These are phyloP conservation scores for Naumovozyma dairenensis DNA, from an alignment of 805 yeast species.

Conservation along the genomic window DNA sequence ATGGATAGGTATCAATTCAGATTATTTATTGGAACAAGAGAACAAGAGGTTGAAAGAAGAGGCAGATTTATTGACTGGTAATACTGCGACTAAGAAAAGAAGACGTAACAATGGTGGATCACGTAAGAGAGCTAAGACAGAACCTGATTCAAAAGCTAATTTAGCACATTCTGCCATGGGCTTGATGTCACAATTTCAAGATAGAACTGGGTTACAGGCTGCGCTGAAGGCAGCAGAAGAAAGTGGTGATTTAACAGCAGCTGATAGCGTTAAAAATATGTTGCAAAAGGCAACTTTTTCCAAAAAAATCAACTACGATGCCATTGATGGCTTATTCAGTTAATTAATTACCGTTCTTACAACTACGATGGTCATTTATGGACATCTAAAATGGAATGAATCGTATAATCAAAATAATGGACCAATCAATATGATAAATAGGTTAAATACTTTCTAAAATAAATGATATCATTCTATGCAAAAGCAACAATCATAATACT, in stretches of 20 bases:
- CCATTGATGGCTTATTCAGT: constrained; percentile 47
- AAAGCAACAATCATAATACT: too few species aligned
- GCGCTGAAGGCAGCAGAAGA: constrained; percentile 32
- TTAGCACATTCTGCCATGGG: constrained; percentile 16
- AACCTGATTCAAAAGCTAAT: constrained; percentile 11
- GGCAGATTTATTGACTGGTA: constrained; percentile 82
- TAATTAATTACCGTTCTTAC: too few species aligned
- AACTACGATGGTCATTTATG: too few species aligned
- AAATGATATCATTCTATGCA: too few species aligned
- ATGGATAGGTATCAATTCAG: constrained; percentile 87
- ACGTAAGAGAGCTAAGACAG: constrained; percentile 17
- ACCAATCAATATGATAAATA: too few species aligned
- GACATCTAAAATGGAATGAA: too few species aligned
- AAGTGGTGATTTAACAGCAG: constrained; percentile 43
- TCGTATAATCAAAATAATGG: too few species aligned
- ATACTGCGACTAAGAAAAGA: constrained; percentile 43
- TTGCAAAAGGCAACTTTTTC: constrained; percentile 68
- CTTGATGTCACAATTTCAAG: constrained; percentile 15
- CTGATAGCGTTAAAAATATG: constrained; percentile 72
- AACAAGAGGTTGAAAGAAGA: constrained; percentile 71
- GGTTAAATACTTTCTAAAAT: too few species aligned
- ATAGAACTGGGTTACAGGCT: constrained; percentile 30
- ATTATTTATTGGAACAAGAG: constrained; percentile 76
- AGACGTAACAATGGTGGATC: constrained; percentile 27
- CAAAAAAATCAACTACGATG: constrained; percentile 82